Percentiles rank a stretch among this genome's conserved stretches.
phyloP scores from a whole-genome alignment of 2,329 filamentous ascomycete species.

The Corniculantispora saksenae region DNA sequence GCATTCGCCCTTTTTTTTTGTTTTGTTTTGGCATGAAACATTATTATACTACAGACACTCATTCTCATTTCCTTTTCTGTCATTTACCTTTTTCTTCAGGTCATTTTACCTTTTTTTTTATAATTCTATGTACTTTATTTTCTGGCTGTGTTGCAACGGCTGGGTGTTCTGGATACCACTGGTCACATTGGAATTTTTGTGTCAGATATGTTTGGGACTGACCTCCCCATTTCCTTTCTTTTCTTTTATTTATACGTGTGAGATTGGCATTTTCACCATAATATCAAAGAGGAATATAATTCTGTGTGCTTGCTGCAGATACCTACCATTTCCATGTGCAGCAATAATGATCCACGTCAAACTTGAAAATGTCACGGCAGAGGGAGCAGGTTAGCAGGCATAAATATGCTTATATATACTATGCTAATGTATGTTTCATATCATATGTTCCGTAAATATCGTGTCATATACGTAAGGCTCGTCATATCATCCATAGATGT shows the following conservation, averaged over 20 bases:
- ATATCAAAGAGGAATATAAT: conserved; percentile 6
- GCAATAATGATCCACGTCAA: too few relatives aligned
- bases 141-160: conserved; percentile 28
- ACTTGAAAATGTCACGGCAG: background rate
- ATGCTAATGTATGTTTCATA: background rate
- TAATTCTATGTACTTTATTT: conserved; percentile 13
- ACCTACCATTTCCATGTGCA: background rate
- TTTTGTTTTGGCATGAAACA: background rate
- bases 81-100: background rate
- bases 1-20: background rate
- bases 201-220: background rate
- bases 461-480: background rate
- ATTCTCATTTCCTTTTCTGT: conserved; percentile 16
- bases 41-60: conserved; percentile 6
- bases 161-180: conserved; percentile 40
- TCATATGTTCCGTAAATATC: background rate
- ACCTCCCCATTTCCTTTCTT: background rate
- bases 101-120: conserved; percentile 20
- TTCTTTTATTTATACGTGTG: background rate
- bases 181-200: conserved; percentile 11
- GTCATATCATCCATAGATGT: background rate
- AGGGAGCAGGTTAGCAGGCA: too few relatives aligned
- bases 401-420: background rate
- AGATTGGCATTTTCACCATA: background rate
- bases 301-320: background rate